A percentile compares a stretch with the other conserved stretches of the same genome.
phyloP scores from a whole-genome alignment of 768 basidiomycete genomes.

The Collybia mongolica region DNA sequence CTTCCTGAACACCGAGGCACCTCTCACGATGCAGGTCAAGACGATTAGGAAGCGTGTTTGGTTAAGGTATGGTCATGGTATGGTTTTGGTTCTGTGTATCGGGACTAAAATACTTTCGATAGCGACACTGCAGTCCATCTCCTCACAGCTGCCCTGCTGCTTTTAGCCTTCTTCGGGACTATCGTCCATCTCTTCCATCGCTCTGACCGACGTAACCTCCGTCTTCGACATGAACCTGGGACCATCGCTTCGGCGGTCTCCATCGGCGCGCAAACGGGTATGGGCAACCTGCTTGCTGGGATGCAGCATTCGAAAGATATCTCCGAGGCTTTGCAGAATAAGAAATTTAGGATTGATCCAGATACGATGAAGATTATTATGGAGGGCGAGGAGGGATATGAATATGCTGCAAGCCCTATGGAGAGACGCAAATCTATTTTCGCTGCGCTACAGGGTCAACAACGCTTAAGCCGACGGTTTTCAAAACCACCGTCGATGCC shows the following conservation, averaged over 20 bases:
- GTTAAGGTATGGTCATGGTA: slow-evolving; percentile 37
- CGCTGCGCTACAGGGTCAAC: slow-evolving; percentile 25
- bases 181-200: slow-evolving; percentile 49
- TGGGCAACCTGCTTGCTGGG: slow-evolving; percentile 43
- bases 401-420: slow-evolving; percentile 32
- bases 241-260: slow-evolving; percentile 58
- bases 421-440: slow-evolving; percentile 32
- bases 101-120: background rate
- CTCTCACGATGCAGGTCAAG: slow-evolving; percentile 37
- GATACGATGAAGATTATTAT: slow-evolving; percentile 50
- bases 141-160: slow-evolving; percentile 37
- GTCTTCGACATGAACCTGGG: slow-evolving; percentile 46
- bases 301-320: slow-evolving; percentile 40
- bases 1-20: slow-evolving; percentile 36
- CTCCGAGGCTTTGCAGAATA: slow-evolving; percentile 35
- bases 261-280: slow-evolving; percentile 49
- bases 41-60: slow-evolving; percentile 46
- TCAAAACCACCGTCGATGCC: slow-evolving; percentile 6
- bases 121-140: slow-evolving; percentile 45
- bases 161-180: slow-evolving; percentile 41
- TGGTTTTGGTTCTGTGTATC: background rate
- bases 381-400: slow-evolving; percentile 51
- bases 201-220: slow-evolving; percentile 39
- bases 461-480: background rate
- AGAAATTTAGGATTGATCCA: slow-evolving; percentile 51